Evolutionary conservation across 257 asterid genomes (phyloP), one percentile per base, ranked within the genome.

Genomic region (Eucommia ulmoides): DNA sequence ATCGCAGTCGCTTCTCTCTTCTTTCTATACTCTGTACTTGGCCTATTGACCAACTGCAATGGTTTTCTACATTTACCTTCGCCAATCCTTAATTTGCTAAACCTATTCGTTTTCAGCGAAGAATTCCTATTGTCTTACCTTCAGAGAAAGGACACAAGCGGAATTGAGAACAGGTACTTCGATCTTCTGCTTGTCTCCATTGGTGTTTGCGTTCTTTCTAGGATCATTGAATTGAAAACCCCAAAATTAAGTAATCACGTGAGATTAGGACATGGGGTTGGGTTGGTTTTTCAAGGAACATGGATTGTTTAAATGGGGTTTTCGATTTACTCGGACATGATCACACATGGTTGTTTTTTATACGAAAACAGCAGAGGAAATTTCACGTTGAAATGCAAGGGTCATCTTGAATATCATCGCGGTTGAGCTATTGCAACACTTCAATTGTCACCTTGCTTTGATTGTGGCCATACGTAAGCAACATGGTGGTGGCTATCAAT

Each of bases 221-320:
- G 96, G 1, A 3, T 85, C 44, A 75, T 85, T 24, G 92, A 85
- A 57, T 54, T 89, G 20, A 82, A 65, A 67, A 71, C 68, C 57
- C 74, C 81, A 16, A 63, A 70, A 52, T n/a, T n/a, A n/a, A 68
- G 7, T 18, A n/a, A 33, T 56, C 71, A 76, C 23, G 76, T 93
- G 0, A 68, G 67, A 56, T 57, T 89, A 29, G 88, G 85, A 19
- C 87, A 93, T 20, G 93, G 91, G 8, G 35, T 89, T 44, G 98
- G 96, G 54, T 53, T 89, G 52, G 64, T 76, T 48, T 55, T 75
- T 19, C 93, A 89, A 63, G 98, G 98, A 9, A 65, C 74, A 79
- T 89, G 98, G 98, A 69, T 70, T 58, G 65, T 89, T 55, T 96
- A 89, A 53, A 89, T 89, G 96, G 98, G 98, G 2, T 76, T 85